Evolutionary conservation across 2,329 filamentous ascomycete species (phyloP).

Genomic region (Akanthomyces uredinophilus): DNA sequence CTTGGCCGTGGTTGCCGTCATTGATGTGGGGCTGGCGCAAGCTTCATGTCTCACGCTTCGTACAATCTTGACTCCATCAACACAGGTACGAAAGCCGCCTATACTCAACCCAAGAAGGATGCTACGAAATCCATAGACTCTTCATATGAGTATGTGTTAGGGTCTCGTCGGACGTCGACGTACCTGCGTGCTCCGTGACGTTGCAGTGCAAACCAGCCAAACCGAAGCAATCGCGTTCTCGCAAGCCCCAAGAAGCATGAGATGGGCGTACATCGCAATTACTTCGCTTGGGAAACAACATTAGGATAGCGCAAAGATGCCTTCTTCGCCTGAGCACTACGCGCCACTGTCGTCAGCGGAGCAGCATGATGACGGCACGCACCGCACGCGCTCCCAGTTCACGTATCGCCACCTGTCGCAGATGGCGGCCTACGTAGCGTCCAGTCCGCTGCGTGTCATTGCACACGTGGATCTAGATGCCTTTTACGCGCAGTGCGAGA

Average conservation of each 20-base stretch:
- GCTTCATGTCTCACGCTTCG: background rate
- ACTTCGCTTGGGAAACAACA: background rate
- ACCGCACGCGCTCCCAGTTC: constrained; percentile 58
- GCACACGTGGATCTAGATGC: constrained; percentile 94
- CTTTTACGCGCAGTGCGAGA: constrained; percentile 96
- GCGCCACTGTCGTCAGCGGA: constrained; percentile 23
- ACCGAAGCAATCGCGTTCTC: background rate
- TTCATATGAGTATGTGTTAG: too few species aligned
- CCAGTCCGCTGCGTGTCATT: constrained; percentile 77
- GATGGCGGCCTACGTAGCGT: constrained; percentile 63
- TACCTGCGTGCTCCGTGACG: background rate
- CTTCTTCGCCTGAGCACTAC: background rate
- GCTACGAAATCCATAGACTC: background rate
- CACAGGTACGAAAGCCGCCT: background rate
- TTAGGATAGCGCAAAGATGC: background rate
- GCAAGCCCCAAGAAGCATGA: background rate
- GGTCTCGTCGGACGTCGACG: background rate
- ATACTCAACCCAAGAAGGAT: background rate
- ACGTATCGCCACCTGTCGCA: constrained; percentile 79
- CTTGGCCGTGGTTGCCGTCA: background rate
- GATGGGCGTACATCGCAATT: background rate
- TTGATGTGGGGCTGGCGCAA: constrained; percentile 1
- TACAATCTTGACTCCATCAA: constrained; percentile 1
- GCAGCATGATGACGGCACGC: constrained; percentile 20
- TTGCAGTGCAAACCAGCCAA: background rate